Conservation (phyloP, 805 yeast species). For the Nakazawaea ishiwadae region DNA sequence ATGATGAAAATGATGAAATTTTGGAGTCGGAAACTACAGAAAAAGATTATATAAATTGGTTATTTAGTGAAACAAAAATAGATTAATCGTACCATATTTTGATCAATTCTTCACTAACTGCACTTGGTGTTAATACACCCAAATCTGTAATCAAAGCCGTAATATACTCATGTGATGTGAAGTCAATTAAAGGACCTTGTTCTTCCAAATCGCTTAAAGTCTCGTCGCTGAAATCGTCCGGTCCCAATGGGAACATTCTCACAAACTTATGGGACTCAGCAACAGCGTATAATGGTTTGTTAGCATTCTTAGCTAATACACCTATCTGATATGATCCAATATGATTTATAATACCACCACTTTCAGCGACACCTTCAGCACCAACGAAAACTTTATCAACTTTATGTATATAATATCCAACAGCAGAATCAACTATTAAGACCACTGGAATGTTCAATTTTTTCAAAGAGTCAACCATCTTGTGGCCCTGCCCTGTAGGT, state of each 20-base stretch:
- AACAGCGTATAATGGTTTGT: constrained; percentile 90
- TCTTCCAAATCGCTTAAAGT: constrained; percentile 37
- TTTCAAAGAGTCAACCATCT: constrained; percentile 65
- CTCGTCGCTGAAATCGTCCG: constrained; percentile 72
- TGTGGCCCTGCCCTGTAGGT: constrained; percentile 71
- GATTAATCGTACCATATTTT: constrained; percentile 91
- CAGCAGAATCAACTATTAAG: constrained; percentile 87
- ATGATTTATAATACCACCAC: constrained; percentile 95
- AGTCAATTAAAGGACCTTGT: constrained; percentile 67
- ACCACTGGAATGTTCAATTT: constrained; percentile 80
- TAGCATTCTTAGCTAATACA: constrained; percentile 82
- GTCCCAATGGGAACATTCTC: constrained; percentile 89
- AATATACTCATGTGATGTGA: constrained; percentile 92
- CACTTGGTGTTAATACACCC: constrained; percentile 95
- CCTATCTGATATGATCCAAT: constrained; percentile 95
- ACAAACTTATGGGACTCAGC: constrained; percentile 96
- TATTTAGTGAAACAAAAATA: constrained; percentile 20
- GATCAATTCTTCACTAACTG: constrained; percentile 96
- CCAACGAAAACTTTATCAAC: constrained; percentile 94
- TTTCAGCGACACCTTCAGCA: constrained; percentile 98
- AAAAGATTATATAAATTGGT: constrained; percentile 27
- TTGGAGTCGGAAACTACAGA: constrained; percentile 22
- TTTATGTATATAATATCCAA: constrained; percentile 85
- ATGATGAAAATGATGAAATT: constrained; percentile 16
- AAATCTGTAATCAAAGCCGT: constrained; percentile 95